Evolutionary conservation across 495 filamentous ascomycete species (phyloP), one percentile per base, ranked within the genome.

Genomic region (Trichoderma gamsii): DNA sequence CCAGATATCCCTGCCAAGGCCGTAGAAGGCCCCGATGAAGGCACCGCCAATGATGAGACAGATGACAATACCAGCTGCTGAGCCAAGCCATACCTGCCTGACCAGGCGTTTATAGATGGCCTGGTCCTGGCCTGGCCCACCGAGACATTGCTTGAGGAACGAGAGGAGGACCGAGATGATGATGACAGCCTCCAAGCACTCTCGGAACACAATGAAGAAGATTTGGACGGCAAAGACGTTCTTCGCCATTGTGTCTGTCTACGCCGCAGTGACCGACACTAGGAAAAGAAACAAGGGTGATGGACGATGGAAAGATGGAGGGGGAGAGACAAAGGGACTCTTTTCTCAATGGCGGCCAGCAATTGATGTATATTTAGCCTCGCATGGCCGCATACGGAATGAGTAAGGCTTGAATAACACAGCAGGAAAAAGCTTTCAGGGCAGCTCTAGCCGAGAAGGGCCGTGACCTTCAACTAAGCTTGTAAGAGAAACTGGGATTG

Each of bases 191-290:
- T 92, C 89, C 27, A 92, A 76, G 64, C 85, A 87, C 78, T 92
- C 89, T 69, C 89, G 85, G 69, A 92, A 90, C 70, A 82, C 80
- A 71, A 92, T 88, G 78, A 92, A 92, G 77, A 92, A 92, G 21
- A 92, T 73, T 18, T 68, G 67, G 18, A 68, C 67, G 38, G 67
- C 67, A 41, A 68, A 68, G 59, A 68, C 67, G 59, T 68, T 49
- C 51, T 63, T 68, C n/a, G 67, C 56, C 67, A 68, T 68, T 56
- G 43, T 41, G 44, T 35, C 35, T n/a, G 2, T 11, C 29, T 11
- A 52, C 21, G 5, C 11, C 43, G 9, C 29, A 29, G 29, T 29
- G 29, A 4, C 29, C 29, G 29, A 38, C 35, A 38, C 35, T 9
- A 38, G 5, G 7, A 38, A 38, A 5, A 52, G 0, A 23, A 51